Conservation (phyloP, 2,329 filamentous ascomycete species). For the Colletotrichum camelliae region DNA sequence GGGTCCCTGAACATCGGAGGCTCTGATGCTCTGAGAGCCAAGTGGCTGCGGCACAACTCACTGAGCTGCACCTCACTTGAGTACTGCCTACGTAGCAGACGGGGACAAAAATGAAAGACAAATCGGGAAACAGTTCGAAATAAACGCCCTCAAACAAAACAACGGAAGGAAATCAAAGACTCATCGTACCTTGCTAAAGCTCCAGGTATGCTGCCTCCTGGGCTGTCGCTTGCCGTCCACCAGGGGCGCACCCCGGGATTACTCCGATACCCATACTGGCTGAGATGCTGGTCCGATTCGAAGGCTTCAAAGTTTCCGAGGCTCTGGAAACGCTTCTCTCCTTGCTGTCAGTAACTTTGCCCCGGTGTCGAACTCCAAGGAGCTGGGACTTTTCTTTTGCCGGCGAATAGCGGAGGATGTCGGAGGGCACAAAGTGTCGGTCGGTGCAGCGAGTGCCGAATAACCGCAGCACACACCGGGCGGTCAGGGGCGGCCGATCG, state of each 20-base stretch:
- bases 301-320: not conserved
- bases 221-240: constrained; percentile 22
- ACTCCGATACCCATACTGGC: constrained; percentile 20
- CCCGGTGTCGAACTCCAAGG: not conserved
- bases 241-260: constrained; percentile 11
- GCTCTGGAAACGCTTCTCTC: not conserved
- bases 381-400: not conserved
- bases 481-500: not conserved
- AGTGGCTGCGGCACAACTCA: not conserved
- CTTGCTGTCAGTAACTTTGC: not conserved
- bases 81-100: not conserved
- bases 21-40: not conserved
- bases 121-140: not conserved
- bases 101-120: not conserved
- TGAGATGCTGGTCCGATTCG: not conserved
- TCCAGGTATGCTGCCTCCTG: constrained; percentile 43
- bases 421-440: not conserved
- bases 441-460: constrained; percentile 18
- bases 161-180: not conserved
- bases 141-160: not conserved
- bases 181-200: constrained; percentile 43
- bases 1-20: not conserved
- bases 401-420: constrained; percentile 1
- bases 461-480: not conserved
- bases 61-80: not conserved